Base-by-base conservation (phyloP, 2,329 filamentous ascomycete species). In the Coleophoma eucalyptorum region DNA sequence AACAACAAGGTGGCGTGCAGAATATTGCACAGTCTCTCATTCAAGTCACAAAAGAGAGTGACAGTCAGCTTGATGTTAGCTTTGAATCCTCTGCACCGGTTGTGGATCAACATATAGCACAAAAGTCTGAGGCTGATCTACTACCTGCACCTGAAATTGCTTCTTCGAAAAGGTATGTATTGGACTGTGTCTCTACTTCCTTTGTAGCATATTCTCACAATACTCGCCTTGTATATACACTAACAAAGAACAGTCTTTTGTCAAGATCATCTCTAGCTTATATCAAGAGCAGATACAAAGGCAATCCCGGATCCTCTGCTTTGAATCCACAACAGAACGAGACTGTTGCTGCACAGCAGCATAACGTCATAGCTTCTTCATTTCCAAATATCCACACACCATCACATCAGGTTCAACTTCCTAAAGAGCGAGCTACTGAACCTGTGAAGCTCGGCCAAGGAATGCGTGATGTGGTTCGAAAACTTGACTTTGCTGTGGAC, bases 1-100 rank as follows among this genome's bases (percentile, higher is more conserved):
- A 64, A 10, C 46, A 57, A 3, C 68, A 72, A 51, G 76, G 75
- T 2, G 73, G 74, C n/a, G 56, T 73, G 12, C 60, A 60, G 11
- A 47, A 50, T n/a, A 57, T 66, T 16, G 49, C 47, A 3, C 15
- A 67, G 12, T 59, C 53, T n/a, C 71, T 77, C 45, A 48, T 66
- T 11, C 53, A 59, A 16, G 54, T 55, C 33, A 55, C 75, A 48
- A 52, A 63, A 31, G 50, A 61, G 54, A 55, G 62, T 34, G 58
- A 67, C 50, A 58, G 52, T 55, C 62, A 59, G 49, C 52, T 46
- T 49, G 54, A 50, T 7, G 48, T 56, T 21, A 56, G 40, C 5
- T 56, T 53, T 34, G 45, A 56, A 26, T 42, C 45, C 31, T 47
- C 53, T 16, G 21, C 43, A 19, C 20, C 53, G 26, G 20, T 45